Percentiles rank a stretch among this genome's conserved stretches.
phyloP scores from a whole-genome alignment of 164 flowering plant genomes.

The Platanus orientalis region DNA sequence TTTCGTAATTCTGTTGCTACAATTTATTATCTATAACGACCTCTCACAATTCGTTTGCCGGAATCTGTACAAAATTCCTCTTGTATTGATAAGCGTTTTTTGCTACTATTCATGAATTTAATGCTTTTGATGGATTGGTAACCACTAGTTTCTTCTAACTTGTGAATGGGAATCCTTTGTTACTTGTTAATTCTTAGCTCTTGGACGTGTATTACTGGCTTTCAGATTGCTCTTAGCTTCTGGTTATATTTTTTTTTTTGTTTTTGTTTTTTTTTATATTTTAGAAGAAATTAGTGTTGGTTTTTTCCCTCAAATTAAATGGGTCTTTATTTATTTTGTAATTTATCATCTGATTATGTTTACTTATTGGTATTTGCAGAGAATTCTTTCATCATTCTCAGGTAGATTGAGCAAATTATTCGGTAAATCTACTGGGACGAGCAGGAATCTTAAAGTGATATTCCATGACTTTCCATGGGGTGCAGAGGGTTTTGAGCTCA shows the following conservation, averaged over 20 bases:
- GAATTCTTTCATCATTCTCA: conserved; percentile 36
- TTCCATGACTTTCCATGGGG: conserved; percentile 67
- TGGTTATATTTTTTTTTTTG: too few species aligned
- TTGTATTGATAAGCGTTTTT: conserved; percentile 12
- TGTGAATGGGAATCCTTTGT: too few species aligned
- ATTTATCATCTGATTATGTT: not conserved
- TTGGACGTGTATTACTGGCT: too few species aligned
- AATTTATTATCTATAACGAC: conserved; percentile 47
- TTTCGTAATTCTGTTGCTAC: conserved; percentile 15
- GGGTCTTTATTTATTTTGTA: not conserved
- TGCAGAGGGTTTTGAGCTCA: conserved; percentile 55
- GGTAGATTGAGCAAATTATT: conserved; percentile 40
- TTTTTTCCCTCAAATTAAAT: not conserved
- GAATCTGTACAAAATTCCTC: conserved; percentile 8
- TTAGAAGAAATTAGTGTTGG: not conserved
- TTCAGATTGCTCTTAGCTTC: too few species aligned
- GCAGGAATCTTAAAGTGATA: conserved; percentile 33
- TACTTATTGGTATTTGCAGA: conserved; percentile 25
- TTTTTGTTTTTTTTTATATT: too few species aligned
- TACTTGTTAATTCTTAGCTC: too few species aligned
- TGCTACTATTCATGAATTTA: conserved; percentile 19
- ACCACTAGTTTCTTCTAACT: too few species aligned
- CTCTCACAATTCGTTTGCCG: conserved; percentile 23
- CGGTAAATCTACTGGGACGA: conserved; percentile 9
- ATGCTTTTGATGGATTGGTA: conserved; percentile 8